Conservation (phyloP, 495 filamentous ascomycete genomes). For the Bombardia bombarda region DNA sequence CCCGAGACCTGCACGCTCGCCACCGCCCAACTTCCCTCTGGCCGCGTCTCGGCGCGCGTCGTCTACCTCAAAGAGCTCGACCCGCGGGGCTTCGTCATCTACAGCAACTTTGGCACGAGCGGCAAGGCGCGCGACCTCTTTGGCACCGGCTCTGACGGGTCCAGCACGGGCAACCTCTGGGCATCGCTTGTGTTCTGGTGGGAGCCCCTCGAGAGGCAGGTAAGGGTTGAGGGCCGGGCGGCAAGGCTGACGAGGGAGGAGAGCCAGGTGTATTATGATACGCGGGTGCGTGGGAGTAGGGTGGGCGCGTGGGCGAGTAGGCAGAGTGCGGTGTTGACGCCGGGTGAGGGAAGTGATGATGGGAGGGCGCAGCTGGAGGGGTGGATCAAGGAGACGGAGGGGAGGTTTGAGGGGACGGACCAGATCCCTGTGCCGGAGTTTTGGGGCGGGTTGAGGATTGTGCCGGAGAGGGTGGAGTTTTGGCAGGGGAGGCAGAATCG, state of each 20-base stretch:
- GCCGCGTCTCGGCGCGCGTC: constrained; percentile 72
- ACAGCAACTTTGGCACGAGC: constrained; percentile 81
- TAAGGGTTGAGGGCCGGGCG: constrained; percentile 70
- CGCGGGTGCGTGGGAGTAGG: constrained; percentile 66
- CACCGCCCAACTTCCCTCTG: constrained; percentile 78
- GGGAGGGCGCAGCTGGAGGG: constrained; percentile 57
- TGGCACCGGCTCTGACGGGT: constrained; percentile 16
- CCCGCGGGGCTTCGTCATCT: constrained; percentile 75
- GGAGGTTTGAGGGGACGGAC: constrained; percentile 62
- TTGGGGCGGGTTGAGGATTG: constrained; percentile 85
- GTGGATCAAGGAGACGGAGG: constrained; percentile 63
- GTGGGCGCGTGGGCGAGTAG: constrained; percentile 90
- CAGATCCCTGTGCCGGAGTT: constrained; percentile 84
- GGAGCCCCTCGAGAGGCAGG: constrained; percentile 70
- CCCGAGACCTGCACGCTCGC: constrained; percentile 73
- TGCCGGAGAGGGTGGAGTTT: constrained; percentile 84
- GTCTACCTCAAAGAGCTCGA: constrained; percentile 91
- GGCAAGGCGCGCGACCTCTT: constrained; percentile 59
- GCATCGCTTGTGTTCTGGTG: constrained; percentile 73
- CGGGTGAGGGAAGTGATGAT: constrained; percentile 40
- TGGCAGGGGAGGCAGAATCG: constrained; percentile 88
- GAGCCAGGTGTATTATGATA: constrained; percentile 82
- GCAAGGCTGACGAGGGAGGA: constrained; percentile 63
- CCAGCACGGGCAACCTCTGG: constrained; percentile 47
- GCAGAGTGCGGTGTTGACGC: constrained; percentile 67